These are phyloP conservation scores for Colletotrichum sp. DNA, from an alignment of 2,329 filamentous ascomycete genomes.

Conservation along the genomic window DNA sequence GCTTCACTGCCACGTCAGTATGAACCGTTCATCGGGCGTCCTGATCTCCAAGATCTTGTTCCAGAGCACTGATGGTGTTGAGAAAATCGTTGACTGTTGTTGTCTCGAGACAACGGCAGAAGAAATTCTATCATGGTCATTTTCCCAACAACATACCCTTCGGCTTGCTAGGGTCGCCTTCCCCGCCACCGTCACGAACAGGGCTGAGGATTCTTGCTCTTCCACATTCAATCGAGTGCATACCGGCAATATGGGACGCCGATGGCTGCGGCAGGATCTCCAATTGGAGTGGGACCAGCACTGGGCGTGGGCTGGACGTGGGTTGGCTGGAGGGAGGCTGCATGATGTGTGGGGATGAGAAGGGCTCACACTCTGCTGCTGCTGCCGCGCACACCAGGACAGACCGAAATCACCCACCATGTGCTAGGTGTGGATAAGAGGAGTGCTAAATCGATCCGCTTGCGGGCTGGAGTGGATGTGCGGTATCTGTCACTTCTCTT, in stretches of 20 bases:
- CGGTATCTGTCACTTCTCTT: background rate
- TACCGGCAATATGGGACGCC: background rate
- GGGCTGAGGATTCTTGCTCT: background rate
- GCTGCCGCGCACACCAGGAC: background rate
- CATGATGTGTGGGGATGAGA: background rate
- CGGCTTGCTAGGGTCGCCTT: background rate
- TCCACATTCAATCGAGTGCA: background rate
- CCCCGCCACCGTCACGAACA: background rate
- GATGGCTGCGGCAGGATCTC: background rate
- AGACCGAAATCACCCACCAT: background rate
- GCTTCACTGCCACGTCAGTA: background rate
- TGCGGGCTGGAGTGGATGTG: background rate
- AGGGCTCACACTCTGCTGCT: background rate
- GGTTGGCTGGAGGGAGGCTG: background rate
- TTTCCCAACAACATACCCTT: background rate
- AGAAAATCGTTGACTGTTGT: background rate
- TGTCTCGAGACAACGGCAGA: background rate
- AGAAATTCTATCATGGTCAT: background rate
- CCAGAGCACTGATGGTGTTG: background rate
- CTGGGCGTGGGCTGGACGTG: background rate
- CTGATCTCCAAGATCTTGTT: background rate
- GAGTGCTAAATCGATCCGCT: background rate
- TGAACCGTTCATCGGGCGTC: background rate
- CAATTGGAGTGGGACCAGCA: background rate
- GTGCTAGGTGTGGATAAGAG: background rate